A percentile compares a stretch with the other conserved stretches of the same genome.
These are phyloP conservation scores for Coniella vitis DNA, from an alignment of 2,329 filamentous ascomycete genomes.

Conservation along the genomic window DNA sequence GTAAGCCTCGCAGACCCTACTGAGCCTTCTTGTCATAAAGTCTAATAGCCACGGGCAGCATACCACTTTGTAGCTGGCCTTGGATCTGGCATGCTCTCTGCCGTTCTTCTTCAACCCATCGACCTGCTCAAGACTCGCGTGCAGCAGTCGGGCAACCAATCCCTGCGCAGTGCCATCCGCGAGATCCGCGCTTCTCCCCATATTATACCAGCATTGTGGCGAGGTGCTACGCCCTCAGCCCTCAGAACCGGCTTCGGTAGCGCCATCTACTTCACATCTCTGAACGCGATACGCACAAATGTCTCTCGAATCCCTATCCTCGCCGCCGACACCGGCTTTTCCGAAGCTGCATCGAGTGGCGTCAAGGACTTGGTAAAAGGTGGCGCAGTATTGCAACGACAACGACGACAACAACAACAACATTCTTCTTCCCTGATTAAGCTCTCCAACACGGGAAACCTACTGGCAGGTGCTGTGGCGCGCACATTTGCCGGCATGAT, in stretches of 20 bases:
- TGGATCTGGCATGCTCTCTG: conserved; percentile 78
- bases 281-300: conserved; percentile 75
- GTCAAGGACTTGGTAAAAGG: conserved; percentile 43
- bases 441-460: conserved; percentile 76
- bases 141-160: conserved; percentile 72
- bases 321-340: conserved; percentile 21
- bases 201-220: conserved; percentile 70
- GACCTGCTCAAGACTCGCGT: conserved; percentile 95
- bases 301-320: conserved; percentile 41
- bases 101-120: conserved; percentile 85
- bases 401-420: conserved; percentile 28
- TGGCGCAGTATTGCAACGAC: too few species aligned
- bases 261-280: conserved; percentile 85
- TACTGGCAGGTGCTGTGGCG: conserved; percentile 76
- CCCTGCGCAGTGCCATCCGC: conserved; percentile 62
- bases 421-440: conserved; percentile 71
- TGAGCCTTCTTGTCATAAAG: background rate
- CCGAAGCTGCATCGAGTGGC: conserved; percentile 15
- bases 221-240: conserved; percentile 87
- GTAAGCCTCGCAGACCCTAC: conserved; percentile 16
- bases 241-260: conserved; percentile 88
- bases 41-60: conserved; percentile 35
- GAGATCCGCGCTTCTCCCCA: conserved; percentile 61
- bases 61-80: conserved; percentile 89
- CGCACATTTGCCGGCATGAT: conserved; percentile 81